Evolutionary conservation across 169 alveolate genomes (phyloP).

Genomic region (Eimeria tenella): DNA sequence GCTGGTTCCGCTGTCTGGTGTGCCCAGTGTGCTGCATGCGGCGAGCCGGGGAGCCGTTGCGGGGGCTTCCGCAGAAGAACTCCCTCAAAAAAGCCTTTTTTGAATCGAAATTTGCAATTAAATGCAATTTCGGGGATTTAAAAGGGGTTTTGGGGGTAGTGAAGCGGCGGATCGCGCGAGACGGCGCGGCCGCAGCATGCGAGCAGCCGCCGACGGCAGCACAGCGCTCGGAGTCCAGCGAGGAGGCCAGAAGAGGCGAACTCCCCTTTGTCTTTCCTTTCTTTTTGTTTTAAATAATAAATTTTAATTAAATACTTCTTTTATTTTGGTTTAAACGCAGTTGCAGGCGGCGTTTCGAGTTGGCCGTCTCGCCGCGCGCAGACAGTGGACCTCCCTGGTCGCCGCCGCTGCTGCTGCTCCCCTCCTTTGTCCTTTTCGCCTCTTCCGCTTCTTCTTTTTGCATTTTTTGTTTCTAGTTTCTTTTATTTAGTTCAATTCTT

Average conservation of each 20-base stretch:
- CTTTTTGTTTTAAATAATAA: neutral
- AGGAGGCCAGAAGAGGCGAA: neutral
- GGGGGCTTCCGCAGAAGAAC: no score
- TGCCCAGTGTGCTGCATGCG: no score
- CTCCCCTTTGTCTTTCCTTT: neutral
- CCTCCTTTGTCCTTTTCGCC: constrained; percentile 15
- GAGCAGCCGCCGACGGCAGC: neutral
- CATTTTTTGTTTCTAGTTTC: neutral
- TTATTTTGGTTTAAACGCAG: neutral
- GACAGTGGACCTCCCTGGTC: neutral
- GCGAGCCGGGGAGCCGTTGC: no score
- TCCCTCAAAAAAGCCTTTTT: no score
- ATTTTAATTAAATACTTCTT: neutral
- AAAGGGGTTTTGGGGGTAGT: no score
- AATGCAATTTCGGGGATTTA: no score
- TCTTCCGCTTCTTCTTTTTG: neutral
- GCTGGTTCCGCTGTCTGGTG: no score
- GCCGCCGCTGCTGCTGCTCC: constrained; percentile 19
- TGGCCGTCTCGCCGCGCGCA: neutral
- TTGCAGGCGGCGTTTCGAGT: neutral
- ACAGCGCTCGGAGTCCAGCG: neutral
- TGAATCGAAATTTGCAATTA: no score
- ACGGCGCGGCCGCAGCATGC: constrained; percentile 31
- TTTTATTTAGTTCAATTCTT: neutral
- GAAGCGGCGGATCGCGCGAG: constrained; percentile 58